Base-by-base conservation (phyloP, 2,329 filamentous ascomycete species). In the Penicillium sp. region DNA sequence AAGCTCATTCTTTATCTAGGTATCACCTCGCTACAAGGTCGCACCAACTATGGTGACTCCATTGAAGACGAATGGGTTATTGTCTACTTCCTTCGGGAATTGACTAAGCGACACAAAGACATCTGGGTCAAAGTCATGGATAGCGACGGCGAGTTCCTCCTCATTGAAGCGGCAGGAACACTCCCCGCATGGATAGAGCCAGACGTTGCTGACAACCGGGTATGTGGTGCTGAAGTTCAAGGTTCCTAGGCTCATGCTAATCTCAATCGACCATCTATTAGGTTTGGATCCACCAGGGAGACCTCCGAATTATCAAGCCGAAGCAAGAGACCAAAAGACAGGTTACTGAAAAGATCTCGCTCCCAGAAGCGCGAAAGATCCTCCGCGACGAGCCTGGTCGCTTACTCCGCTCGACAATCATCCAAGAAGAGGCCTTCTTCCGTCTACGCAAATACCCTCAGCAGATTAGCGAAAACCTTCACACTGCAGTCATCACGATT, bases 61-160 rank as follows among this genome's bases (percentile, higher is more conserved):
- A 87, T 97, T 4, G 93, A 96, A 67, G 94, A 99, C 66, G 95
- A 99, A 77, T 99, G 94, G 95, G 83, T 97, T 5, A 87, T 97
- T 56, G 92, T 97, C 18, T 96, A 92, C 75, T 77, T 97, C 5
- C 79, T 99, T 29, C 86, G 90, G 43, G 88, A 96, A 74, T 77
- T 97, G 63, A 92, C 88, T 63, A 89, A 82, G 63, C 80, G 83
- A 36, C 90, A 90, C 65, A 79, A 85, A 4, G 81, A 88, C 56
- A 79, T 92, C 7, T 99, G 93, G 92, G 83, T 92, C 44, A 86
- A 90, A 46, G 82, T 96, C 4, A 86, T 84, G 56, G 94, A 99
- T 71, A 88, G 86, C 46, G 94, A 97, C 74, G 95, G 95, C 64
- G 92, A 99, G 70, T 99, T 99, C 66, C 82, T 99, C 47, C 85